Evolutionary conservation across 2,329 filamentous ascomycete genomes (phyloP), one percentile per base, ranked within the genome.

Genomic region (Claviceps spartinae): DNA sequence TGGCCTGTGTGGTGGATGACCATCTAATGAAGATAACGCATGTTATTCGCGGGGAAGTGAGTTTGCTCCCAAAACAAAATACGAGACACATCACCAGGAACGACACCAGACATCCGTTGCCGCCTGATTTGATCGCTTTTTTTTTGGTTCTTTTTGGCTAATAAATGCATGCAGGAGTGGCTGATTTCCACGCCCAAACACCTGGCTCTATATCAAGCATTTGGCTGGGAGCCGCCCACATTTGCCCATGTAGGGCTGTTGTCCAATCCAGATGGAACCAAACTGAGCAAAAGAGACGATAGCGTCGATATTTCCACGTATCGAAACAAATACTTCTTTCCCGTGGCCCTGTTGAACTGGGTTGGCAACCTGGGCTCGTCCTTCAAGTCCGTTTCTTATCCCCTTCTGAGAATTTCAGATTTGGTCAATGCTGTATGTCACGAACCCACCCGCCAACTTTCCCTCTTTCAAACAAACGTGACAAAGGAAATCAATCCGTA

Each of bases 1-100:
- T 98, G 55, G 93, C 93, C 4, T 98, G 97, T 62, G 91, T 98
- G 8, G 84, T 98, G 4, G 93, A 98, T 63, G 93, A 98, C 62
- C 88, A 96, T 65, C 74, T 85, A 54, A 98, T 98, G 93, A 72
- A 87, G 54, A 94, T 98, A 58, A 96, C 90, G 0, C 91, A 97
- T 67, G 93, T 98, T 14, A 86, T 98, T 54, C 83, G 93, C 43
- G 93, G 91, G 50, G 84, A 85, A 26, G 83, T 86, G 68, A 61
- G 77, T 51, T 24, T 24, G 30, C 26, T 2, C 24, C 3, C 16
- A 42, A 42, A 22, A 42, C 4, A 11, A 42, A 20, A 9, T 20
- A 42, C 41, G 9, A 20, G 9, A 22, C 41, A 22, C 13, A 22
- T 42, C 41, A 42, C 13, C 41, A 22, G 18, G 8, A 20, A 13